Percentiles rank a stretch among this genome's conserved stretches.
phyloP scores from a whole-genome alignment of 176 grass and related monocot genomes.

The barley (Hordeum vulgare) region MorexV3_pseudomolecules_assembly NC_058524.1:446494228-446494727 shows the following conservation, averaged over 20 bases:
- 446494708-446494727: neutral
- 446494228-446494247: neutral
- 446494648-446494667: neutral
- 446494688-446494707: neutral
- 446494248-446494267: neutral
- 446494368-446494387: neutral
- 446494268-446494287: neutral
- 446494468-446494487: neutral
- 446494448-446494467: neutral
- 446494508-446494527: neutral
- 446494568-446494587: neutral
- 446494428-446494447: neutral
- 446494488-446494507: no score
- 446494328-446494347: neutral
- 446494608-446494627: neutral
- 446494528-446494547: neutral
- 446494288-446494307: neutral
- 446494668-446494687: neutral
- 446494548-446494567: neutral
- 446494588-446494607: neutral
- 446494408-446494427: neutral
- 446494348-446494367: neutral
- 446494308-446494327: neutral
- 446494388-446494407: neutral
- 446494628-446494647: neutral